Conservation (phyloP, 345 rosid genomes). For the Luvunga scandens region DNA sequence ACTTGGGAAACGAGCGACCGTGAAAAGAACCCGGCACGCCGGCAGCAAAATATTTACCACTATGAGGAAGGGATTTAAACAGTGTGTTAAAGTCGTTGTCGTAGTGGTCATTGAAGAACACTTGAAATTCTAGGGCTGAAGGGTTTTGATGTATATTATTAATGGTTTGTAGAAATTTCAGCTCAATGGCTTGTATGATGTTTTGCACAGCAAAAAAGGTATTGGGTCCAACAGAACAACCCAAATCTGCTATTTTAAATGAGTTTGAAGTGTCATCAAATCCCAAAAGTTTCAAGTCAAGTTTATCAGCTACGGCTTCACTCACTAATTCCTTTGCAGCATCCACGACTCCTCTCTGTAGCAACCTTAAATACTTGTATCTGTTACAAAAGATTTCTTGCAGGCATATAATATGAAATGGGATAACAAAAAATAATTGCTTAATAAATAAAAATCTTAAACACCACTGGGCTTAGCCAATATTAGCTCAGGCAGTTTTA, state of each 20-base stretch:
- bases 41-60: conserved; percentile 5
- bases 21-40: conserved; percentile 39
- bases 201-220: conserved; percentile 24
- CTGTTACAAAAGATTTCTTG: not conserved
- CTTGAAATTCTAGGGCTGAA: conserved; percentile 21
- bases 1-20: conserved; percentile 25
- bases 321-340: conserved; percentile 13
- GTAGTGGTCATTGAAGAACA: conserved; percentile 36
- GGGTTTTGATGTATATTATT: not conserved
- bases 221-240: conserved; percentile 36
- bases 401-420: not conserved
- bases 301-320: not conserved
- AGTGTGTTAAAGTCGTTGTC: conserved; percentile 41
- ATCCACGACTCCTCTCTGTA: not conserved
- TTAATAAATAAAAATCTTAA: too few species aligned
- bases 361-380: not conserved
- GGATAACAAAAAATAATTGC: too few species aligned
- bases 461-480: too few species aligned
- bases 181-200: conserved; percentile 23
- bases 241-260: conserved; percentile 29
- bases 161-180: not conserved
- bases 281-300: not conserved
- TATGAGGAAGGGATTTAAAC: conserved; percentile 25
- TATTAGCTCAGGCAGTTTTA: too few species aligned
- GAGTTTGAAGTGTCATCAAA: not conserved